Conservation (phyloP, 1,284 basidiomycete genomes). For the Schizopora paradoxa region DNA sequence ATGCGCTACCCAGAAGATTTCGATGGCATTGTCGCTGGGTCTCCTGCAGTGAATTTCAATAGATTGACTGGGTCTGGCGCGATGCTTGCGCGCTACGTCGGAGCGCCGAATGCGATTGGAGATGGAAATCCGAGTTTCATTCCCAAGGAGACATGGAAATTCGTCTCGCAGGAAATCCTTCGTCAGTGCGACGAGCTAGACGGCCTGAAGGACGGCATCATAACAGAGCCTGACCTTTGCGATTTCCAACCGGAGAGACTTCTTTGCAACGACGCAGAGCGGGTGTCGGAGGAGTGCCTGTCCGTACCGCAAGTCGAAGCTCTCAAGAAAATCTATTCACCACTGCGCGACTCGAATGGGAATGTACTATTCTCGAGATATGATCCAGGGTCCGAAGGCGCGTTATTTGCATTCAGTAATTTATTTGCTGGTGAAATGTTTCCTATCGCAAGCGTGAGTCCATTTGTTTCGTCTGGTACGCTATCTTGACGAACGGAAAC, state of each 20-base stretch:
- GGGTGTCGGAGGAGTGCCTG: slow-evolving; percentile 27
- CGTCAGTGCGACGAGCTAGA: slow-evolving; percentile 31
- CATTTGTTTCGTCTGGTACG: too few relatives aligned
- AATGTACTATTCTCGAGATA: slow-evolving; percentile 26
- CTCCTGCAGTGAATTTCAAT: slow-evolving; percentile 25
- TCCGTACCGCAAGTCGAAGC: slow-evolving; percentile 29
- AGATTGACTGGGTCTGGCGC: slow-evolving; percentile 7
- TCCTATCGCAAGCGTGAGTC: too few relatives aligned
- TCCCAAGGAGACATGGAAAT: slow-evolving; percentile 20
- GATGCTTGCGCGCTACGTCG: slow-evolving; percentile 9
- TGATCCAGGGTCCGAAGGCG: slow-evolving; percentile 18
- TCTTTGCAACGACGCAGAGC: slow-evolving; percentile 17
- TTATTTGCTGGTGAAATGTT: too few relatives aligned
- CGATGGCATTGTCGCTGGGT: slow-evolving; percentile 29
- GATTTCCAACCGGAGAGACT: slow-evolving; percentile 24
- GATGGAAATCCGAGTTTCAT: slow-evolving; percentile 18
- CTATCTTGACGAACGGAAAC: too few relatives aligned
- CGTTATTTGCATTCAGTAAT: too few relatives aligned
- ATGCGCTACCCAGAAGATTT: slow-evolving; percentile 25
- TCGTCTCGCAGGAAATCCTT: slow-evolving; percentile 25
- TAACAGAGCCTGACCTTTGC: slow-evolving; percentile 28
- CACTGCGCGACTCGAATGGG: slow-evolving; percentile 27
- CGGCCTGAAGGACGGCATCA: slow-evolving; percentile 29
- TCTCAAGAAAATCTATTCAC: slow-evolving; percentile 28
- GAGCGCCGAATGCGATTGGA: slow-evolving; percentile 1